These are phyloP conservation scores for Heliamphora pulchella DNA, from an alignment of 179 eudicot species.

Conservation along the genomic window DNA sequence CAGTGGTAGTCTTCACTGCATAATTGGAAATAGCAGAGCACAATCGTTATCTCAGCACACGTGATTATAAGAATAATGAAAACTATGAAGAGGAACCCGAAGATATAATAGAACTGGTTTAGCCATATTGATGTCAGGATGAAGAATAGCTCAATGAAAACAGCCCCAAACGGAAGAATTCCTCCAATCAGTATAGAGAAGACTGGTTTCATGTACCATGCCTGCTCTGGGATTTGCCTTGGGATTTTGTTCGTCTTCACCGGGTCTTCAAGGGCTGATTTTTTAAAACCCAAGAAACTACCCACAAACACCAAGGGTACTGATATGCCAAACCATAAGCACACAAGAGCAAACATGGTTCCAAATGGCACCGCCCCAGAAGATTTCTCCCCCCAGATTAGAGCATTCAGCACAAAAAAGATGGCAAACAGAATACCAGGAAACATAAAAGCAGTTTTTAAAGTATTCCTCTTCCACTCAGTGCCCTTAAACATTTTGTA, in stretches of 20 bases:
- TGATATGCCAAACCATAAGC: conserved; percentile 50
- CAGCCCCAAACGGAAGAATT: conserved; percentile 53
- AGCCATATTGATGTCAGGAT: conserved; percentile 52
- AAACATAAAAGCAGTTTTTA: conserved; percentile 43
- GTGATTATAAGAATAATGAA: conserved; percentile 39
- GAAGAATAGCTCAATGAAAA: conserved; percentile 56
- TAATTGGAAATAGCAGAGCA: conserved; percentile 54
- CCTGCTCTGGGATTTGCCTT: conserved; percentile 49
- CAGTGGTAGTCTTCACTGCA: conserved; percentile 55
- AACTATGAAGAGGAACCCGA: conserved; percentile 50
- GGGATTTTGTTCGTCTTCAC: conserved; percentile 54
- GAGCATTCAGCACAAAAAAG: conserved; percentile 43
- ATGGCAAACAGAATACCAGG: conserved; percentile 37
- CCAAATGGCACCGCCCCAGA: conserved; percentile 54
- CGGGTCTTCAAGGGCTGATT: conserved; percentile 44
- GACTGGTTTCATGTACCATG: conserved; percentile 49
- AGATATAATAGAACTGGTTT: conserved; percentile 50
- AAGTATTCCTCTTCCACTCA: conserved; percentile 46
- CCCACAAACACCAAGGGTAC: conserved; percentile 53
- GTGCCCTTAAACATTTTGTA: conserved; percentile 58
- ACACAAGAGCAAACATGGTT: conserved; percentile 54
- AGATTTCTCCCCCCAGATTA: conserved; percentile 53
- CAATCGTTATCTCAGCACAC: conserved; percentile 45
- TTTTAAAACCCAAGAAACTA: conserved; percentile 45
- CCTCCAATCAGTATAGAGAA: conserved; percentile 50